Percentiles rank a stretch among this genome's conserved stretches.
phyloP scores from a whole-genome alignment of 169 alveolate species.

The Babesia caballi region DNA sequence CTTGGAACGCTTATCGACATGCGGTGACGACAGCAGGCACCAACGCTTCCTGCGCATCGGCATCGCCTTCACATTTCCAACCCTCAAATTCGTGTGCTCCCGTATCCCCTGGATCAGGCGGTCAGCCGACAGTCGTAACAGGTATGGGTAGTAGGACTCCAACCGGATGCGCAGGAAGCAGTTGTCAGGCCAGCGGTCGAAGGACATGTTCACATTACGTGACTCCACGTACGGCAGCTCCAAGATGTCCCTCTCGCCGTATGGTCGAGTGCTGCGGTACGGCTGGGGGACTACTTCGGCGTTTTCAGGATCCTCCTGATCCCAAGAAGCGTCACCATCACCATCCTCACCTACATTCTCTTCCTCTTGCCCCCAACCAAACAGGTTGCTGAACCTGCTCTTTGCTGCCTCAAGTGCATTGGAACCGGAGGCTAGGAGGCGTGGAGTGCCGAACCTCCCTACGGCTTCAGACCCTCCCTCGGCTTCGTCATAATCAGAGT shows the following conservation, averaged over 20 bases:
- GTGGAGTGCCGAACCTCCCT: too few species aligned
- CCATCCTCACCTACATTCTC: too few species aligned
- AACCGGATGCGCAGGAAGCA: conserved; percentile 52
- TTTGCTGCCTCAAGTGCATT: too few species aligned
- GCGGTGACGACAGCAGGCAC: conserved; percentile 61
- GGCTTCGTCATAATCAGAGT: too few species aligned
- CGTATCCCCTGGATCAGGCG: conserved; percentile 35
- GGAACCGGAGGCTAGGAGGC: too few species aligned
- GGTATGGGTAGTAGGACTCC: conserved; percentile 37
- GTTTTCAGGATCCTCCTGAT: neutral
- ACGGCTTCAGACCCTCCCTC: too few species aligned
- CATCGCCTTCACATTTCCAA: conserved; percentile 47
- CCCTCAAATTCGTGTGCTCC: conserved; percentile 42
- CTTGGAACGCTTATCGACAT: conserved; percentile 63
- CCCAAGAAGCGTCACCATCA: neutral
- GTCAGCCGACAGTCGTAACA: conserved; percentile 20
- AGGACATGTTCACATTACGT: conserved; percentile 9
- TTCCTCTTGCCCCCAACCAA: too few species aligned
- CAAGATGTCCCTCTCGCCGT: conserved; percentile 24
- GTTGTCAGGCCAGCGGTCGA: conserved; percentile 65
- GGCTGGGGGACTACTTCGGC: conserved; percentile 1
- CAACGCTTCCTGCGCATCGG: conserved; percentile 58
- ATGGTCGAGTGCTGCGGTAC: neutral
- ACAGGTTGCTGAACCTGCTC: too few species aligned
- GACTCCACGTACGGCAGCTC: conserved; percentile 29